phyloP scores from a whole-genome alignment of 2,329 filamentous ascomycete species.

The Ascomycota sp. region DNA sequence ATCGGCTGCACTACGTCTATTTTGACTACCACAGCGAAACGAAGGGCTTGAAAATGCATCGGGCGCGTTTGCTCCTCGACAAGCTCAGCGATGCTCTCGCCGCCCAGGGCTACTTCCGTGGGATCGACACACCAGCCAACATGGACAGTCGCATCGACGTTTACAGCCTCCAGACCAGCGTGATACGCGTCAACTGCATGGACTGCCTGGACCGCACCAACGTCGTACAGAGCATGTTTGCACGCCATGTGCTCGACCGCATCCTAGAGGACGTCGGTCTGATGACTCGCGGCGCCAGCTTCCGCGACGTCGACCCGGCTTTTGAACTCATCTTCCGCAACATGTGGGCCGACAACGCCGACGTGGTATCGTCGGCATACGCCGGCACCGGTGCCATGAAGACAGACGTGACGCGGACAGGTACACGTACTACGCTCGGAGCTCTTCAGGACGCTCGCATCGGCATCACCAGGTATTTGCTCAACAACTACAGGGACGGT shows the following conservation, averaged over 20 bases:
- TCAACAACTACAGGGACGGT: constrained; percentile 89
- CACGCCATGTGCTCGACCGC: constrained; percentile 68
- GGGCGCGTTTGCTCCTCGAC: constrained; percentile 70
- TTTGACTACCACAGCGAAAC: constrained; percentile 98
- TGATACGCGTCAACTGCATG: constrained; percentile 97
- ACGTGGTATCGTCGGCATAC: constrained; percentile 81
- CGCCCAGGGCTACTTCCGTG: constrained; percentile 80
- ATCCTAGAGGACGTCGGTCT: constrained; percentile 75
- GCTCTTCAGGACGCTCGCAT: constrained; percentile 75
- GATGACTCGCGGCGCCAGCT: constrained; percentile 53
- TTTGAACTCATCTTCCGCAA: constrained; percentile 93
- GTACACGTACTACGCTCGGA: constrained; percentile 67
- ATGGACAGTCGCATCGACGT: constrained; percentile 55
- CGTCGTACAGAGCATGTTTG: constrained; percentile 93
- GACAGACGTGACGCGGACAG: constrained; percentile 92
- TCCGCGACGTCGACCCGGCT: constrained; percentile 51
- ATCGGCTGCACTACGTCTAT: constrained; percentile 86
- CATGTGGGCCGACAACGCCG: constrained; percentile 95
- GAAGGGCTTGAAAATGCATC: constrained; percentile 84
- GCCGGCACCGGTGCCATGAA: constrained; percentile 94
- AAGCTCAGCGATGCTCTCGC: constrained; percentile 56
- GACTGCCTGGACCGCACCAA: constrained; percentile 96
- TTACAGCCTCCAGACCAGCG: constrained; percentile 62
- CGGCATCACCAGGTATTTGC: constrained; percentile 70
- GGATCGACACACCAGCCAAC: constrained; percentile 62